Conservation (phyloP, 2,329 filamentous ascomycete genomes). For the Fusarium veterinarium region DNA sequence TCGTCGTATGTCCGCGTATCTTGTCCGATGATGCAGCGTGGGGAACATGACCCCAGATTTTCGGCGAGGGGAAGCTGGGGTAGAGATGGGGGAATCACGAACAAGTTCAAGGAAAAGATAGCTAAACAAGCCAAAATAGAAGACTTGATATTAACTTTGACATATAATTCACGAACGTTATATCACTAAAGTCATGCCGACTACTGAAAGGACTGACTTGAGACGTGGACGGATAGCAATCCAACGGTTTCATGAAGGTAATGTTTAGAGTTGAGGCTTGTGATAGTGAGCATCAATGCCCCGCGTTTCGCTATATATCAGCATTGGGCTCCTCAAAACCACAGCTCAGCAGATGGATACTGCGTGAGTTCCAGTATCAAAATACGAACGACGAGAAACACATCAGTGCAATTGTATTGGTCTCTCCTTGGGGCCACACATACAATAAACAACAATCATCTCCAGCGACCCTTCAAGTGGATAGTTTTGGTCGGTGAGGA, state of each 20-base stretch:
- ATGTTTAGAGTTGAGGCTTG: background rate
- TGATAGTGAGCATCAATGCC: background rate
- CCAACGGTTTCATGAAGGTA: background rate
- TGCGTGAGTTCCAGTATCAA: background rate
- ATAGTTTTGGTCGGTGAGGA: constrained; percentile 2
- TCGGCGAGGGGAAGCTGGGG: constrained; percentile 40
- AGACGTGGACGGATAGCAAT: background rate
- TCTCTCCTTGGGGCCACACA: no score
- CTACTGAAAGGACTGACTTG: background rate
- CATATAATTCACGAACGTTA: fast-evolving
- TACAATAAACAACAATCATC: background rate
- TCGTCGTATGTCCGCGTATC: constrained; percentile 38
- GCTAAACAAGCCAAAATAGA: background rate
- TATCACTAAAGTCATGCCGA: background rate
- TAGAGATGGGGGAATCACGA: constrained; percentile 25
- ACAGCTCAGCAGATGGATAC: background rate
- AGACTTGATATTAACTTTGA: background rate
- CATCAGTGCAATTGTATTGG: background rate
- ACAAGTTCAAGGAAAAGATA: background rate
- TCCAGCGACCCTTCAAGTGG: background rate
- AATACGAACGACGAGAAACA: background rate
- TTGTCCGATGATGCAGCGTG: constrained; percentile 18
- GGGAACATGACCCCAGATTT: constrained; percentile 40
- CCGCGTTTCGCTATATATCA: background rate
- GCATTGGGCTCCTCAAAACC: background rate